Conservation (phyloP, 192 early-diverging fungal species). For the Dissophora ornata region DNA sequence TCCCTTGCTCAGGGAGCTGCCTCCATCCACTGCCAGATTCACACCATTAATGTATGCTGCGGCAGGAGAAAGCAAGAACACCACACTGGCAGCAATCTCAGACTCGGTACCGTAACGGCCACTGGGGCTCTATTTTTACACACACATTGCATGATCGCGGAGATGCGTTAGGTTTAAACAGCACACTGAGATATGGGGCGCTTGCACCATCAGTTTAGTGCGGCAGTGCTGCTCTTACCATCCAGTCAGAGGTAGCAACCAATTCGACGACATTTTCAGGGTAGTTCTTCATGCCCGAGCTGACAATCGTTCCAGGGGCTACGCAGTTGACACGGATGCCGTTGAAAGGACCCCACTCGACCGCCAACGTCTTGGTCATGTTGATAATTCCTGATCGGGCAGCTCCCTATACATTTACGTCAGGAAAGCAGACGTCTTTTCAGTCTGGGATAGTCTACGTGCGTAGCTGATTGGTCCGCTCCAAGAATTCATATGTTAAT, state of each 20-base stretch:
- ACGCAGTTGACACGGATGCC: conserved; percentile 67
- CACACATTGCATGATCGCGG: no score
- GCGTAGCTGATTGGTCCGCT: no score
- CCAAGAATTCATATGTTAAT: no score
- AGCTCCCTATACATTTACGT: conserved; percentile 48
- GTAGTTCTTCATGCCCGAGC: conserved; percentile 63
- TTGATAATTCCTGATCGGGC: conserved; percentile 66
- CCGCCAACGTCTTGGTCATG: conserved; percentile 62
- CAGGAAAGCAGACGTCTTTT: neutral
- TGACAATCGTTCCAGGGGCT: conserved; percentile 64
- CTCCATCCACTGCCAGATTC: conserved; percentile 51
- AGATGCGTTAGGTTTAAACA: no score
- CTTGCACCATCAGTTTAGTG: no score
- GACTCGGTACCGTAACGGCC: conserved; percentile 64
- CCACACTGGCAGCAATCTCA: conserved; percentile 62
- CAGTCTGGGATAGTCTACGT: no score
- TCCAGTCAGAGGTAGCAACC: conserved; percentile 40
- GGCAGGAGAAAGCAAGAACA: conserved; percentile 62
- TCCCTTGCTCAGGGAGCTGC: conserved; percentile 51
- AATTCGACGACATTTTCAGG: conserved; percentile 55
- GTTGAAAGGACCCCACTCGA: conserved; percentile 61
- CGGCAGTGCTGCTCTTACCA: no score
- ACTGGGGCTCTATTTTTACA: conserved; percentile 48
- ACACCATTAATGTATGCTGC: conserved; percentile 61
- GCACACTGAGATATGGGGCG: no score